A percentile compares a stretch with the other conserved stretches of the same genome.
These are phyloP conservation scores for Cladophialophora immunda DNA, from an alignment of 2,329 filamentous ascomycete species.

Conservation along the genomic window DNA sequence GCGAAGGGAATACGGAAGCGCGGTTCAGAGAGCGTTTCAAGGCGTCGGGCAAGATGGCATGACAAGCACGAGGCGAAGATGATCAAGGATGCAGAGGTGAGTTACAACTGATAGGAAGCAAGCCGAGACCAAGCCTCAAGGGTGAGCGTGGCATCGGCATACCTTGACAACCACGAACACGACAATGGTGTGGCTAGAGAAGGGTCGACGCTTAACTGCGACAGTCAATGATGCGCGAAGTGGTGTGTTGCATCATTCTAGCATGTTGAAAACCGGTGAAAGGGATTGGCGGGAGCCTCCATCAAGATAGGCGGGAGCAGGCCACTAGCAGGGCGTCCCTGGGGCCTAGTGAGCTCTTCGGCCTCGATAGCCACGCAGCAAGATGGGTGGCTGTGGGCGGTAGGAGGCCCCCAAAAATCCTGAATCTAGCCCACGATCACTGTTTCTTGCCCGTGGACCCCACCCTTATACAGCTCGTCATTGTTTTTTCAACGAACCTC, in stretches of 20 bases:
- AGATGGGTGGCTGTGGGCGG: neutral
- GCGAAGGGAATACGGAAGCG: neutral
- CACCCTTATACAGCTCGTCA: slow-evolving; percentile 1
- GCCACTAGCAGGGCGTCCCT: slow-evolving; percentile 11
- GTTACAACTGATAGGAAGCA: slow-evolving; percentile 7
- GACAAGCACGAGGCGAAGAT: slow-evolving; percentile 9
- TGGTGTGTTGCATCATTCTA: slow-evolving; percentile 18
- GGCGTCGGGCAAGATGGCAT: neutral
- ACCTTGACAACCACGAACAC: slow-evolving; percentile 1
- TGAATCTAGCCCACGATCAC: slow-evolving; percentile 12
- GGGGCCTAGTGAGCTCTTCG: neutral
- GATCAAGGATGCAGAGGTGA: neutral
- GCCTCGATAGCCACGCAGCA: neutral
- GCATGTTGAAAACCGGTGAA: slow-evolving; percentile 12
- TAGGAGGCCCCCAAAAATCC: slow-evolving; percentile 21
- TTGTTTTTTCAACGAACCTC: neutral
- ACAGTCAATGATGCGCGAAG: neutral
- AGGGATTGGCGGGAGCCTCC: slow-evolving; percentile 11
- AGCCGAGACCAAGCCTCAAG: slow-evolving; percentile 3
- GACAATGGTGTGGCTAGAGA: slow-evolving; percentile 12
- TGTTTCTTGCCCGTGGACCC: neutral
- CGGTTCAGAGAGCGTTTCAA: neutral
- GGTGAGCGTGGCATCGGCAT: slow-evolving; percentile 5
- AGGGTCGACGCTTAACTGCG: slow-evolving; percentile 1
- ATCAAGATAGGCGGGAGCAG: slow-evolving; percentile 7